Evolutionary conservation across 2,329 filamentous ascomycete species (phyloP), one percentile per base, ranked within the genome.

Genomic region (Pseudogymnoascus sp.): DNA sequence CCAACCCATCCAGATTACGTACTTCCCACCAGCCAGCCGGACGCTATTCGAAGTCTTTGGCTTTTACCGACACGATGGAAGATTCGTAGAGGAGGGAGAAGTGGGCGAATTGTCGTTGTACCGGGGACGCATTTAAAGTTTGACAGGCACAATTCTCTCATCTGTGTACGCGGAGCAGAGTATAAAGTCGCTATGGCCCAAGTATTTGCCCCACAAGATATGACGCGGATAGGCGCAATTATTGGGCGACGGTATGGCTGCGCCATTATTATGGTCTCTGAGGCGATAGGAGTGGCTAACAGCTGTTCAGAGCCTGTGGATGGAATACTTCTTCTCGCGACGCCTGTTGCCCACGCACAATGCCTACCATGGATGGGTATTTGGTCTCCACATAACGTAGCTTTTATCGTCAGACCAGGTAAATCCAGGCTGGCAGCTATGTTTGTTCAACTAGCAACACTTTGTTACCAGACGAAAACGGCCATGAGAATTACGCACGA

Each of bases 401-500:
- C 9, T 15, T n/a, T 27, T 33, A 55, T 31, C 48, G 33, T 4
- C 21, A 33, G 27, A 55, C 27, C 27, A n/a, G 33, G 48, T 15
- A 55, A 33, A 55, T 55, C 48, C n/a, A 55, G 48, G 48, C 48
- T 17, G 27, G 48, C 12, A 55, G 48, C 17, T 55, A 55, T 29
- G 48, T n/a, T 33, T 55, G 27, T 55, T 55, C 48, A 55, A 33
- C 48, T 55, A 55, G 48, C 48, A 55, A 55, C 48, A 55, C 5
- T 9, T 55, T 33, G 48, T 55, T 55, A 55, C 48, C 48, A 33
- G 27, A 55, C 48, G 33, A 55, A 6, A 51, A 55, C 48, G 29
- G 13, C n/a, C 9, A 2, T 55, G 29, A 55, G 3, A 51, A 51
- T 21, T 21, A 21, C 42, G 6, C 48, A 33, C 1, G 13, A 33